Evolutionary conservation across 176 grass and related monocot species (phyloP).

Genomic region (Cenchrus americanus): DNA sequence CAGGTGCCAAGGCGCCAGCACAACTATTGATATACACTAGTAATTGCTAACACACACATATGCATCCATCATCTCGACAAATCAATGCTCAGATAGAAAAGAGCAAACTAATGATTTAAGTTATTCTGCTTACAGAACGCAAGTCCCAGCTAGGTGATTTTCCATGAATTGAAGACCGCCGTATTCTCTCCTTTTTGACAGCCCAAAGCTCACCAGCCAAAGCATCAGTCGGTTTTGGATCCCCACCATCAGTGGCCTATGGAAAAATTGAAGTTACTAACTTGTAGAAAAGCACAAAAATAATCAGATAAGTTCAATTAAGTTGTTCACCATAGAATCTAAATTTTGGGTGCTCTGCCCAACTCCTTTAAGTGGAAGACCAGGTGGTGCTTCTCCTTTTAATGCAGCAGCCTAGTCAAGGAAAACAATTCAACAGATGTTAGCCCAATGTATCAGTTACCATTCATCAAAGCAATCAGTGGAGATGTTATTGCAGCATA

Average conservation of each 20-base stretch:
- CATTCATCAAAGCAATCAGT: neutral
- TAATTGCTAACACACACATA: too few species aligned
- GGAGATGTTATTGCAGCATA: slow-evolving; percentile 8
- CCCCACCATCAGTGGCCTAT: slow-evolving; percentile 59
- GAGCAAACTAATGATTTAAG: neutral
- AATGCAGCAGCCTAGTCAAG: slow-evolving; percentile 80
- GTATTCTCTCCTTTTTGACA: slow-evolving; percentile 90
- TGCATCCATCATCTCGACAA: neutral
- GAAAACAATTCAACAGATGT: slow-evolving; percentile 44
- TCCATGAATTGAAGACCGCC: slow-evolving; percentile 67
- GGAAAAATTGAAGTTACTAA: slow-evolving; percentile 37
- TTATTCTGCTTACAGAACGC: slow-evolving; percentile 73
- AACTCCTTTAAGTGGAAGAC: slow-evolving; percentile 88
- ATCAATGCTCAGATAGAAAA: neutral
- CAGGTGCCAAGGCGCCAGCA: too few species aligned
- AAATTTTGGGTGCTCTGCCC: slow-evolving; percentile 74
- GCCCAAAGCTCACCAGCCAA: slow-evolving; percentile 98
- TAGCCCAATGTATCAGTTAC: neutral
- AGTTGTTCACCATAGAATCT: slow-evolving; percentile 55
- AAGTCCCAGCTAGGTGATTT: slow-evolving; percentile 96
- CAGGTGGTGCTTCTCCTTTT: slow-evolving; percentile 81
- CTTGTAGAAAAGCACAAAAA: slow-evolving; percentile 22
- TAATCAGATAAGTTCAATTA: slow-evolving; percentile 17
- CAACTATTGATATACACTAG: too few species aligned
- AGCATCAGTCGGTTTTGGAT: slow-evolving; percentile 90